Percentiles rank a stretch among this genome's conserved stretches.
Evolutionary conservation across 768 basidiomycete species (phyloP).

Genomic region (Gloeophyllum trabeum): DNA sequence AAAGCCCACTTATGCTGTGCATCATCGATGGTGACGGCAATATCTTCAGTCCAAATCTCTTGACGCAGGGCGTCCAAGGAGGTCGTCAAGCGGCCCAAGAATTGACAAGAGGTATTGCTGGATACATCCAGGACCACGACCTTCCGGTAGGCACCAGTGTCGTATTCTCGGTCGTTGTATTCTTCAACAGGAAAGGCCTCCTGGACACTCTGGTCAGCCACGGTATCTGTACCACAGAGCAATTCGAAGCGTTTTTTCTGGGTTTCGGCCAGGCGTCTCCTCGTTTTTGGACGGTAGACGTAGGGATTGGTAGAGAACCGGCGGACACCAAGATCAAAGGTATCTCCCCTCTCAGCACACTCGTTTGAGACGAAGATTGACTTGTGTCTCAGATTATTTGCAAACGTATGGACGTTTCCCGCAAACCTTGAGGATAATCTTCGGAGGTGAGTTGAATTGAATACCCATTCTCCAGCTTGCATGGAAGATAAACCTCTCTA

Average conservation of each 20-base stretch:
- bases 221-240: constrained; percentile 49
- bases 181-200: constrained; percentile 52
- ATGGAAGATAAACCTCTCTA: not conserved
- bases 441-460: constrained; percentile 39
- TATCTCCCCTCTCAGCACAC: constrained; percentile 15
- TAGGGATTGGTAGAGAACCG: constrained; percentile 50
- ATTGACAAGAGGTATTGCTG: constrained; percentile 58
- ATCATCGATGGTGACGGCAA: constrained; percentile 66
- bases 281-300: constrained; percentile 60
- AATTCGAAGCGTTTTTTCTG: constrained; percentile 50
- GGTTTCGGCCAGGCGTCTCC: constrained; percentile 67
- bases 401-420: constrained; percentile 62
- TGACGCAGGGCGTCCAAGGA: constrained; percentile 54
- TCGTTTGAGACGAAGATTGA: not conserved
- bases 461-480: not conserved
- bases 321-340: constrained; percentile 65
- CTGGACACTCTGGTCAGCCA: constrained; percentile 36
- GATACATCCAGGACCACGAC: constrained; percentile 52
- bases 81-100: constrained; percentile 50
- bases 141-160: constrained; percentile 49
- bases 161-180: constrained; percentile 69
- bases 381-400: constrained; percentile 42
- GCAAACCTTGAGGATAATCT: constrained; percentile 63
- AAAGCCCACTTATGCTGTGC: constrained; percentile 61
- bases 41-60: constrained; percentile 47